Percentiles rank a stretch among this genome's conserved stretches.
These are phyloP conservation scores for Plectosphaerella sp. DNA, from an alignment of 2,329 filamentous ascomycete species.

Conservation along the genomic window DNA sequence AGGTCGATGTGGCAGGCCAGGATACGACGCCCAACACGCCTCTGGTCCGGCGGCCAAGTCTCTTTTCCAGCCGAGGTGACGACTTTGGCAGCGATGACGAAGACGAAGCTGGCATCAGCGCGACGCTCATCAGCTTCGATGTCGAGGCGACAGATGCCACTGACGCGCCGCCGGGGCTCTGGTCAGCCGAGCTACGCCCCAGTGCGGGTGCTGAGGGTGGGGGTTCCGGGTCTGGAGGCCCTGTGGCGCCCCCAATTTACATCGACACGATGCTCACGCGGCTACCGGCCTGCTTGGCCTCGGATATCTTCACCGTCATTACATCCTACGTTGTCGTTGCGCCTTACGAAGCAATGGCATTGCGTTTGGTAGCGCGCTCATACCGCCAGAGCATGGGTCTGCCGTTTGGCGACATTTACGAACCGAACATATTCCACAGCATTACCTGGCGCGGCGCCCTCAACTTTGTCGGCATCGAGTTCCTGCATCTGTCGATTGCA, in stretches of 20 bases:
- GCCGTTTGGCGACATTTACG: slow-evolving; percentile 32
- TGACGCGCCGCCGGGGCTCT: slow-evolving; percentile 46
- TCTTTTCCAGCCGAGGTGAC: slow-evolving; percentile 39
- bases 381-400: slow-evolving; percentile 34
- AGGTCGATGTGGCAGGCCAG: background rate
- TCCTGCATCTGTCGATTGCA: slow-evolving; percentile 38
- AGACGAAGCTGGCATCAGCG: slow-evolving; percentile 48
- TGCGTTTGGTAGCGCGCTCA: slow-evolving; percentile 39
- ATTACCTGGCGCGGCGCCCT: slow-evolving; percentile 32
- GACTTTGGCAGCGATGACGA: slow-evolving; percentile 55
- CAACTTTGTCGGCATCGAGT: slow-evolving; percentile 42
- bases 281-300: slow-evolving; percentile 42
- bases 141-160: slow-evolving; percentile 52
- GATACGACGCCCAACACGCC: background rate
- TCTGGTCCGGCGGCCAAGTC: slow-evolving; percentile 35
- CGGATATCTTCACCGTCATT: slow-evolving; percentile 41
- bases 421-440: slow-evolving; percentile 27
- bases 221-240: slow-evolving; percentile 3
- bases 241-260: slow-evolving; percentile 29
- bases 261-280: slow-evolving; percentile 45
- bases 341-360: slow-evolving; percentile 41
- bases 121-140: slow-evolving; percentile 57
- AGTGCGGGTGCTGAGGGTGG: slow-evolving; percentile 32
- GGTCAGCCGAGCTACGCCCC: slow-evolving; percentile 55
- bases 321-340: slow-evolving; percentile 35